Percentiles rank a stretch among this genome's conserved stretches.
Evolutionary conservation across 2,329 filamentous ascomycete species (phyloP).

Genomic region (Exophiala spinifera): DNA sequence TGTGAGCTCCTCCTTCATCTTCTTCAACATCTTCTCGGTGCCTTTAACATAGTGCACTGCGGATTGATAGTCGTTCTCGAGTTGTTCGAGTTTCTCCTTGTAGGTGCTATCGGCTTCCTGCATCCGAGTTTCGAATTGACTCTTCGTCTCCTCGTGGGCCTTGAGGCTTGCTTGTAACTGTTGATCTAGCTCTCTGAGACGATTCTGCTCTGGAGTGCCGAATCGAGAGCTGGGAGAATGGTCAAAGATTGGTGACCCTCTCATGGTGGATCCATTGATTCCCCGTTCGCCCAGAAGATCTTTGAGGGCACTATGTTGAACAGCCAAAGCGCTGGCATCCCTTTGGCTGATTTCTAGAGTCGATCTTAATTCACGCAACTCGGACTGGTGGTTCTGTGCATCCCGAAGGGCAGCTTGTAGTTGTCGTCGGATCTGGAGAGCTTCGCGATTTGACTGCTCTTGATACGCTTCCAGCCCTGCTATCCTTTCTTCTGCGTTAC

Average conservation of each 20-base stretch:
- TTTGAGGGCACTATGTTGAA: conserved; percentile 91
- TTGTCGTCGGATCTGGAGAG: conserved; percentile 82
- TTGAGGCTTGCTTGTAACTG: conserved; percentile 75
- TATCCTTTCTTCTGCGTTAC: conserved; percentile 92
- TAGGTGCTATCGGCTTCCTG: conserved; percentile 86
- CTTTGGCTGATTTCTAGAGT: conserved; percentile 82
- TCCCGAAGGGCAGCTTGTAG: conserved; percentile 82
- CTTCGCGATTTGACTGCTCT: conserved; percentile 92
- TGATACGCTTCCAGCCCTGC: conserved; percentile 95
- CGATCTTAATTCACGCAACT: conserved; percentile 77
- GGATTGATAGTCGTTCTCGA: conserved; percentile 96
- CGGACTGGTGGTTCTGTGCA: conserved; percentile 72
- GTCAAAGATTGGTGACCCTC: conserved; percentile 68
- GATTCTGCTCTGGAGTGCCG: conserved; percentile 72
- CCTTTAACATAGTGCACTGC: conserved; percentile 97
- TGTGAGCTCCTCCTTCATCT: conserved; percentile 95
- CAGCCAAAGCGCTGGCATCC: conserved; percentile 86
- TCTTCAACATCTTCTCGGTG: conserved; percentile 98
- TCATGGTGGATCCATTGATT: conserved; percentile 70
- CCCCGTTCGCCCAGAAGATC: conserved; percentile 87
- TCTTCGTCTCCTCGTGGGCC: conserved; percentile 81
- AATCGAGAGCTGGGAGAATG: conserved; percentile 69
- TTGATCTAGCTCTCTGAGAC: conserved; percentile 80
- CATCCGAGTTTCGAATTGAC: conserved; percentile 71
- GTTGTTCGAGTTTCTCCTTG: conserved; percentile 85